Conservation (phyloP, 768 basidiomycete species). For the Leccinum subgranulosum region DNA sequence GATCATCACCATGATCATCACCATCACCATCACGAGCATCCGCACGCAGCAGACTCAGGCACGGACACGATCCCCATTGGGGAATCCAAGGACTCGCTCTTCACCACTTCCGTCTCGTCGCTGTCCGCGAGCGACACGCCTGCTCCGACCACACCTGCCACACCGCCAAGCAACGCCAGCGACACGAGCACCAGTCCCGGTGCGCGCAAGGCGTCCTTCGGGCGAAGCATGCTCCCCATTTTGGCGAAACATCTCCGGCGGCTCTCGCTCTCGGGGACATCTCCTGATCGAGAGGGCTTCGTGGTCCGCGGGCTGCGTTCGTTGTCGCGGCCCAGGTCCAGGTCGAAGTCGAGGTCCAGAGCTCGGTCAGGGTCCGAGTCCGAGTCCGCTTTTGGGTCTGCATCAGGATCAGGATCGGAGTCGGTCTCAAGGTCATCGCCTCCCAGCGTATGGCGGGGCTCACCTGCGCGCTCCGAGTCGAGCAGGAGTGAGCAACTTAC, state of each 20-base stretch:
- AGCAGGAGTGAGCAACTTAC: slow-evolving; percentile 11
- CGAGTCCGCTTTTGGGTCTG: slow-evolving; percentile 2
- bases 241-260: slow-evolving; percentile 24
- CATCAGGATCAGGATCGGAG: slow-evolving; percentile 5
- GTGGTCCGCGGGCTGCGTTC: slow-evolving; percentile 24
- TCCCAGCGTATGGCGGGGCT: slow-evolving; percentile 10
- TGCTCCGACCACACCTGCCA: slow-evolving; percentile 27
- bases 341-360: not conserved
- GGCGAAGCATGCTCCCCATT: slow-evolving; percentile 30
- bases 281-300: slow-evolving; percentile 23
- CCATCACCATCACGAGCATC: not conserved
- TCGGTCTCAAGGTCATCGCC: slow-evolving; percentile 6
- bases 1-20: too few species aligned
- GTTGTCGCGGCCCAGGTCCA: slow-evolving; percentile 6
- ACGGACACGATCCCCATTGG: slow-evolving; percentile 10
- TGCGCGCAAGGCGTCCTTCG: slow-evolving; percentile 4
- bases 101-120: slow-evolving; percentile 25
- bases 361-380: not conserved
- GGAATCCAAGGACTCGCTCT: slow-evolving; percentile 31
- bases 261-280: slow-evolving; percentile 17
- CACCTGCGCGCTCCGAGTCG: slow-evolving; percentile 19
- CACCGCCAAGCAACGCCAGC: slow-evolving; percentile 11
- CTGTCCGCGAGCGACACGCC: slow-evolving; percentile 19
- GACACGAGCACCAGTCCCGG: not conserved
- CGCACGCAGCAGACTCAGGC: not conserved